A percentile compares a stretch with the other conserved stretches of the same genome.
Conservation (phyloP, 2,329 filamentous ascomycete species). For the Pseudocercospora crystallina region DNA sequence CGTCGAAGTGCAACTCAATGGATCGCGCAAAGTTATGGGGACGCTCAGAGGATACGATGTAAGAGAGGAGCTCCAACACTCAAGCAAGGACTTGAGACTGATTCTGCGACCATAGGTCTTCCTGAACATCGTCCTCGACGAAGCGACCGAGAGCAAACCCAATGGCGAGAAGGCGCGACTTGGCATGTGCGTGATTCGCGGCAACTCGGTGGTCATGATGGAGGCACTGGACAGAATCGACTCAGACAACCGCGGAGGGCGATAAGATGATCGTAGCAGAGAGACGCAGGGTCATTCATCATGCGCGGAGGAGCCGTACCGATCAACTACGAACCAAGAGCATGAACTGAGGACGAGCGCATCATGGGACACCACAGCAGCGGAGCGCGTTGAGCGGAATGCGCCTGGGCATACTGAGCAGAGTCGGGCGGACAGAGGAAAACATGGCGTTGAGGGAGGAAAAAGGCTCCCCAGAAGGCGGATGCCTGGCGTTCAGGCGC, state of each 20-base stretch:
- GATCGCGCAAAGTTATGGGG: constrained; percentile 94
- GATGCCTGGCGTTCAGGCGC: constrained; percentile 6
- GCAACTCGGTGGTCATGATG: constrained; percentile 98
- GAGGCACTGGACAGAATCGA: constrained; percentile 56
- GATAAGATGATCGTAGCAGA: background rate
- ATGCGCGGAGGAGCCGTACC: background rate
- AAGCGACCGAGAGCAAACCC: constrained; percentile 91
- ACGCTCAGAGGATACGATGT: constrained; percentile 96
- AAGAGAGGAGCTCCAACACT: constrained; percentile 36
- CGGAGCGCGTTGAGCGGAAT: too few species aligned
- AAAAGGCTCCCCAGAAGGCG: background rate
- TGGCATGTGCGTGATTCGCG: constrained; percentile 77
- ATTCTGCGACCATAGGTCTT: constrained; percentile 68
- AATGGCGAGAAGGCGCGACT: constrained; percentile 86
- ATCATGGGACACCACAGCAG: too few species aligned
- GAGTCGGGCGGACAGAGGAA: too few species aligned
- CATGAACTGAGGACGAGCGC: background rate
- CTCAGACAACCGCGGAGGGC: constrained; percentile 29
- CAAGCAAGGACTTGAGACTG: background rate
- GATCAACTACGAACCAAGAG: background rate
- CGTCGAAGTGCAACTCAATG: constrained; percentile 95
- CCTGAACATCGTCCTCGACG: constrained; percentile 95
- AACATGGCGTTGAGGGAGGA: too few species aligned
- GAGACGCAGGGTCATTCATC: background rate
- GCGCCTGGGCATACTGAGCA: too few species aligned